Conservation (phyloP, 495 filamentous ascomycete species). For the Trichocladium uniseriatum region DNA sequence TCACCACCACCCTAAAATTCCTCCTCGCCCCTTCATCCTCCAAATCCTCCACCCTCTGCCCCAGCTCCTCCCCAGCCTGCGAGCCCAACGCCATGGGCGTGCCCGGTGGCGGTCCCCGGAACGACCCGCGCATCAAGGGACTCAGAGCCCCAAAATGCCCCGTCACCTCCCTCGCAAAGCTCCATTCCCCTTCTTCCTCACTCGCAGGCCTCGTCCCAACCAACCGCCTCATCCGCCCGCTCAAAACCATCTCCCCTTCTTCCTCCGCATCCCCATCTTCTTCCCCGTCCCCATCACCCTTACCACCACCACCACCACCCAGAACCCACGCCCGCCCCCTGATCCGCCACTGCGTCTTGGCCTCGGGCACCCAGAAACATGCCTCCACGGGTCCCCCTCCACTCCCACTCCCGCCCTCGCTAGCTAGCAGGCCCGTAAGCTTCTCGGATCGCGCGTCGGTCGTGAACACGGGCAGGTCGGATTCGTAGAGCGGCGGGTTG, state of each 20-base stretch:
- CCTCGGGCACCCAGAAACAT: slow-evolving; percentile 68
- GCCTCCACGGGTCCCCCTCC: slow-evolving; percentile 68
- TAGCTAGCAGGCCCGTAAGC: slow-evolving; percentile 9
- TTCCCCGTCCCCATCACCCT: slow-evolving; percentile 31
- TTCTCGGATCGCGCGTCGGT: slow-evolving; percentile 86
- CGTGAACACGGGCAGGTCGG: slow-evolving; percentile 71
- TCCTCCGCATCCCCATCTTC: background rate
- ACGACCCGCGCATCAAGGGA: slow-evolving; percentile 69
- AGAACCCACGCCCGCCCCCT: slow-evolving; percentile 64
- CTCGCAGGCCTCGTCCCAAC: slow-evolving; percentile 9
- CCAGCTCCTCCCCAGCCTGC: slow-evolving; percentile 44
- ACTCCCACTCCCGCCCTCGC: slow-evolving; percentile 26
- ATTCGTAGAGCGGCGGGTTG: slow-evolving; percentile 62
- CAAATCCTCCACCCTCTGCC: slow-evolving; percentile 59
- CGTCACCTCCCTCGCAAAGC: slow-evolving; percentile 53
- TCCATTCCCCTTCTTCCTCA: slow-evolving; percentile 52
- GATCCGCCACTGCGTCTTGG: slow-evolving; percentile 74
- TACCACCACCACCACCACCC: slow-evolving; percentile 45
- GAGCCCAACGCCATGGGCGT: slow-evolving; percentile 37
- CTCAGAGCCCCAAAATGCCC: slow-evolving; percentile 81
- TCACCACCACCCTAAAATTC: slow-evolving; percentile 81
- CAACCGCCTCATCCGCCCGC: slow-evolving; percentile 37
- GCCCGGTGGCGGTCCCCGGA: slow-evolving; percentile 70
- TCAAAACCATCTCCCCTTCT: slow-evolving; percentile 37
- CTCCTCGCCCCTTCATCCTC: slow-evolving; percentile 56